These are phyloP conservation scores for Alloascoidea hylecoeti DNA, from an alignment of 805 yeast genomes.

Conservation along the genomic window DNA sequence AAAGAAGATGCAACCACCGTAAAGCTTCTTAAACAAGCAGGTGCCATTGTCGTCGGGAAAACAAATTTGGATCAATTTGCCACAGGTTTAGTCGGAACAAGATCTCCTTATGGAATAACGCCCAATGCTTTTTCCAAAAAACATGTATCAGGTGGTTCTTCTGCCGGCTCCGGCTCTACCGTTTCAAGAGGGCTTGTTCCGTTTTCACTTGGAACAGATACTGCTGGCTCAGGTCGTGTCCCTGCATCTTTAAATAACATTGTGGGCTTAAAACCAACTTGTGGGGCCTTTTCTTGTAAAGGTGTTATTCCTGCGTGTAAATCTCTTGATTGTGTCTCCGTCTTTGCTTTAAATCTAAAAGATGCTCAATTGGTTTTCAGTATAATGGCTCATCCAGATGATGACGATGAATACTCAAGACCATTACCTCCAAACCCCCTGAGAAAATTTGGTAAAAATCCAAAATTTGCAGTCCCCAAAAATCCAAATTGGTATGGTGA, in stretches of 20 bases:
- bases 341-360: slow-evolving; percentile 59
- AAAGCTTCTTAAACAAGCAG: slow-evolving; percentile 59
- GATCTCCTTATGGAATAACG: slow-evolving; percentile 91
- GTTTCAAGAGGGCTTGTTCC: slow-evolving; percentile 89
- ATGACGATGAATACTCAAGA: slow-evolving; percentile 70
- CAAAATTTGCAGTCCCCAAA: slow-evolving; percentile 67
- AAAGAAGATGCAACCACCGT: slow-evolving; percentile 66
- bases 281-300: slow-evolving; percentile 69
- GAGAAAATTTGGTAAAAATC: slow-evolving; percentile 38
- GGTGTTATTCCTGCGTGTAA: slow-evolving; percentile 99
- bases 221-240: slow-evolving; percentile 97
- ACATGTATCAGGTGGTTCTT: slow-evolving; percentile 90
- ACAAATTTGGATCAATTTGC: slow-evolving; percentile 96
- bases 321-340: slow-evolving; percentile 84
- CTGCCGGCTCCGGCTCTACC: slow-evolving; percentile 90
- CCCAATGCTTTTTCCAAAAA: slow-evolving; percentile 61
- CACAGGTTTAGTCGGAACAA: slow-evolving; percentile 89
- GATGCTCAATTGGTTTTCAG: slow-evolving; percentile 77
- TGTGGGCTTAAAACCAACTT: slow-evolving; percentile 86
- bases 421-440: slow-evolving; percentile 54
- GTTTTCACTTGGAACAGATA: slow-evolving; percentile 83
- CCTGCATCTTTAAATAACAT: slow-evolving; percentile 92
- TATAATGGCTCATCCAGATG: slow-evolving; percentile 62
- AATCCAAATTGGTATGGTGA: slow-evolving; percentile 73
- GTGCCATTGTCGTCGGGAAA: slow-evolving; percentile 89